Evolutionary conservation across 2,329 filamentous ascomycete genomes (phyloP), one percentile per base, ranked within the genome.

Genomic region (Penicillium sp.): DNA sequence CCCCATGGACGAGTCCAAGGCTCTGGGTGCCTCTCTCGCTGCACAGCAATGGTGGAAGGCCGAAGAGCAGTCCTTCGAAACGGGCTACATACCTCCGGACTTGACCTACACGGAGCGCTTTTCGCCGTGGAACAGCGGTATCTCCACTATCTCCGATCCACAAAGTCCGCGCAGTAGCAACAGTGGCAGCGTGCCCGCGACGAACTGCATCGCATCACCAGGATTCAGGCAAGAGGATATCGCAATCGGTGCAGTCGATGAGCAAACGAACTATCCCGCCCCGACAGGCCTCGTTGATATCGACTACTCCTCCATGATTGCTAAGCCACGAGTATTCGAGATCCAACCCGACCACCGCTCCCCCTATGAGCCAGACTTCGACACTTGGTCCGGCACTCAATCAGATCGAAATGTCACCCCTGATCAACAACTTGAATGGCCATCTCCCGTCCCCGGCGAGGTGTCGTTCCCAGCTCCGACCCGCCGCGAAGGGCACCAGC

Each of bases 81-180:
- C 48, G 48, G 46, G 36, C 13, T 57, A 54, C 13, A 23, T 46
- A 15, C 33, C 55, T 12, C 37, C 52, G 17, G 55, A 55, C 2
- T 49, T 45, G 7, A 27, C 49, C 10, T 56, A 51, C 21, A 15
- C 47, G 7, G 48, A 59, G 42, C 51, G 29, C 13, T 39, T 62
- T 34, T 54, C 58, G 6, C 44, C 58, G 4, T 65, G 60, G 60
- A 52, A 58, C 41, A 58, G 53, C 23, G 61, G 58, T 7, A 41
- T 63, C 12, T 61, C 62, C 7, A 61, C 59, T 2, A 55, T 55
- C 6, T 59, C 67, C 4, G 65, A 59, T 12, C 52, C 60, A 12
- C 66, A 67, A 34, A 67, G 62, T 24, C 58, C 61, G 10, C 57
- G 49, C 13, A 64, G 62, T 45, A 60, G 46, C 34, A 49, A 43